Percentiles rank a stretch among this genome's conserved stretches.
Conservation (phyloP, 768 basidiomycete species). For the Coprinellus micaceus region DNA sequence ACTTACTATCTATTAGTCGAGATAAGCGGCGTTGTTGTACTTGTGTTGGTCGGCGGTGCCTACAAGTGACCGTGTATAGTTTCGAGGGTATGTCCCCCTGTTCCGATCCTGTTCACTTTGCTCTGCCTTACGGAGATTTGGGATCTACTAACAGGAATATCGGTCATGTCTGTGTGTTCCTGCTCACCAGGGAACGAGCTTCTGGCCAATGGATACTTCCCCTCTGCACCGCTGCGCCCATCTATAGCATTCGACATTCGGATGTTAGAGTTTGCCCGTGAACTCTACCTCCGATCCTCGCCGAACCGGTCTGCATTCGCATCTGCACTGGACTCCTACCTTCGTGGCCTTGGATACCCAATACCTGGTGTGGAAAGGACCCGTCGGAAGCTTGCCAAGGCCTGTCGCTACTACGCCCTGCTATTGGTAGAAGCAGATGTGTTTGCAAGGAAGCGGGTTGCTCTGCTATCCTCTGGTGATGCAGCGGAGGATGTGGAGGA, state of each 20-base stretch:
- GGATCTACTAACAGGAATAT: background rate
- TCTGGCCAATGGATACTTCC: conserved; percentile 20
- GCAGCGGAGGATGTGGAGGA: background rate
- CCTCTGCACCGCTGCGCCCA: conserved; percentile 26
- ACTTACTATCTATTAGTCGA: background rate
- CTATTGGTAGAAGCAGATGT: conserved; percentile 5
- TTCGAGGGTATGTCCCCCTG: background rate
- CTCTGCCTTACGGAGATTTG: background rate
- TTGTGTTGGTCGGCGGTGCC: background rate
- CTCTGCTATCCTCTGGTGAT: background rate
- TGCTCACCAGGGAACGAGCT: conserved; percentile 8
- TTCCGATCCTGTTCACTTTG: background rate
- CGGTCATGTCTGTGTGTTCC: background rate
- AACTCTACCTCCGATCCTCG: conserved; percentile 22
- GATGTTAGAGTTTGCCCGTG: conserved; percentile 24
- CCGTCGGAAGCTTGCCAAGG: conserved; percentile 2
- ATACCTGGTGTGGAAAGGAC: conserved; percentile 2
- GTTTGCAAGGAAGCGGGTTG: conserved; percentile 4
- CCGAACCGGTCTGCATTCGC: conserved; percentile 27
- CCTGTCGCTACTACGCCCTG: background rate
- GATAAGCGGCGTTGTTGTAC: background rate
- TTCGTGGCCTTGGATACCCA: conserved; percentile 17
- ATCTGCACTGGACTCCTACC: conserved; percentile 22
- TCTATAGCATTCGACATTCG: conserved; percentile 29
- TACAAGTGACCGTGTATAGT: background rate